A percentile compares a stretch with the other conserved stretches of the same genome.
Evolutionary conservation across 2,329 filamentous ascomycete genomes (phyloP).

Genomic region (Hypoxylon sp.): DNA sequence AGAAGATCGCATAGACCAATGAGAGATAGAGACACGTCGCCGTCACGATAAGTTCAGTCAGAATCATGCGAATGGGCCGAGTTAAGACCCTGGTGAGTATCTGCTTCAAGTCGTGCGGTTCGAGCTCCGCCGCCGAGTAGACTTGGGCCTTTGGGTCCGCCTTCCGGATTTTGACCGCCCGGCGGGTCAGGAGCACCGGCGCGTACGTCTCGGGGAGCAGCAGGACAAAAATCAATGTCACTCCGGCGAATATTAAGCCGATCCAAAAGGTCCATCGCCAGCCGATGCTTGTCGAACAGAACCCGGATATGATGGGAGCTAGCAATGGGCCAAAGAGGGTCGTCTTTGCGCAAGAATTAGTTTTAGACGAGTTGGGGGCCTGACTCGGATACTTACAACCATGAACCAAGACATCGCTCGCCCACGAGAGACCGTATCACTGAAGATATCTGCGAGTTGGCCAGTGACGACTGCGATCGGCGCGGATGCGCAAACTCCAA

Average conservation of each 20-base stretch:
- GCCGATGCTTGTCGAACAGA: conserved; percentile 66
- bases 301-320: conserved; percentile 74
- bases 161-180: conserved; percentile 69
- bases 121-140: conserved; percentile 72
- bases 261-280: conserved; percentile 82
- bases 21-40: conserved; percentile 78
- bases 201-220: conserved; percentile 75
- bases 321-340: conserved; percentile 76
- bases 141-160: conserved; percentile 64
- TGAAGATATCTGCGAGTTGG: conserved; percentile 75
- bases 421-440: conserved; percentile 66
- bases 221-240: conserved; percentile 69
- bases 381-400: conserved; percentile 60
- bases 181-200: conserved; percentile 67
- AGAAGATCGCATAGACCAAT: conserved; percentile 74
- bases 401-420: conserved; percentile 74
- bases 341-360: conserved; percentile 54
- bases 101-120: conserved; percentile 67
- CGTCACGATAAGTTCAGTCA: conserved; percentile 79
- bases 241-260: conserved; percentile 74
- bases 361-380: neutral
- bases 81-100: conserved; percentile 77
- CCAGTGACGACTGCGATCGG: conserved; percentile 73
- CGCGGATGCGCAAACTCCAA: conserved; percentile 66
- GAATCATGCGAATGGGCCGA: conserved; percentile 77